Conservation (phyloP, 2,329 filamentous ascomycete species). For the Claviceps citrina region DNA sequence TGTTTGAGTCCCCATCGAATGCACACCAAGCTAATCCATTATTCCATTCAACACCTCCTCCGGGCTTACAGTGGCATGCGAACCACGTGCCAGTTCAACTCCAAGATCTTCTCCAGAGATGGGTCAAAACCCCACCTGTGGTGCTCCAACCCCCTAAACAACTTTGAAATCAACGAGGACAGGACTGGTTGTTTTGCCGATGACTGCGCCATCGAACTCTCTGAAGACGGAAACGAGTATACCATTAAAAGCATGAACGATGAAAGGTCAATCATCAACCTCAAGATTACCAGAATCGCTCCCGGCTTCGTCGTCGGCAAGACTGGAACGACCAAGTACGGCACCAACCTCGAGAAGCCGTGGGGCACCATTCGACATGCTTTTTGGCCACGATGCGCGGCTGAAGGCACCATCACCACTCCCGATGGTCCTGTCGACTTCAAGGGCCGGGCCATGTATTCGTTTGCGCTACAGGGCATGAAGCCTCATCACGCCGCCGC, state of each 20-base stretch:
- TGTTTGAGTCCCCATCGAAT: not conserved
- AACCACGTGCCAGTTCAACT: slow-evolving; percentile 85
- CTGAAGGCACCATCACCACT: slow-evolving; percentile 73
- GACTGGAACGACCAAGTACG: slow-evolving; percentile 70
- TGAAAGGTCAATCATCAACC: slow-evolving; percentile 64
- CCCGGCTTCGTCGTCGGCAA: slow-evolving; percentile 77
- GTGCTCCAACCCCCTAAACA: slow-evolving; percentile 64
- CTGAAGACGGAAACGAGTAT: slow-evolving; percentile 68
- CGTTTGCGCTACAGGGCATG: slow-evolving; percentile 89
- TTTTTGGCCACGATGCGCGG: slow-evolving; percentile 81
- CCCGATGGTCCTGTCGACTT: slow-evolving; percentile 69
- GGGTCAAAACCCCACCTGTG: slow-evolving; percentile 61
- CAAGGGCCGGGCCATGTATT: slow-evolving; percentile 63
- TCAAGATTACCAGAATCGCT: slow-evolving; percentile 60
- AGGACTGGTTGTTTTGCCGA: slow-evolving; percentile 75
- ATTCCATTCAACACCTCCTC: not conserved
- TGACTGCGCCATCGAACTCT: slow-evolving; percentile 70
- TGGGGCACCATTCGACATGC: slow-evolving; percentile 88
- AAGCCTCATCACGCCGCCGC: slow-evolving; percentile 93
- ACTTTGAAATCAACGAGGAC: slow-evolving; percentile 73
- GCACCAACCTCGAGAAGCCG: slow-evolving; percentile 69
- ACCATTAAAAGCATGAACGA: slow-evolving; percentile 84
- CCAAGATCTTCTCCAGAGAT: slow-evolving; percentile 74
- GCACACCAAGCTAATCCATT: not conserved
- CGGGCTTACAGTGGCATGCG: slow-evolving; percentile 55